Conservation (phyloP, 495 filamentous ascomycete species). For the Alectoria sarmentosa region DNA sequence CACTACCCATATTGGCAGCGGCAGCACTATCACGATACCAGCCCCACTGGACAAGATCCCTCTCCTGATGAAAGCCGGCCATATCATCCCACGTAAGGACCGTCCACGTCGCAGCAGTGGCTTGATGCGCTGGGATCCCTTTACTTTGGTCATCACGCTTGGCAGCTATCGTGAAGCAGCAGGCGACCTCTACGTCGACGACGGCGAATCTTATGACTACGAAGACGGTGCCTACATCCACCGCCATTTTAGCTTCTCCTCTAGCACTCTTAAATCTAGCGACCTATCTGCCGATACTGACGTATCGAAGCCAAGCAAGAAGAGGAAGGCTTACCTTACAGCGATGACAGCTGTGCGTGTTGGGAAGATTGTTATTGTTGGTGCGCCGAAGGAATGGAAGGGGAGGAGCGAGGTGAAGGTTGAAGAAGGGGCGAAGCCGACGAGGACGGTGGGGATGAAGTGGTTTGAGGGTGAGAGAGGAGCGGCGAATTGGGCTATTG, state of each 20-base stretch:
- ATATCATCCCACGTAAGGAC: constrained; percentile 86
- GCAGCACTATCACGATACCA: constrained; percentile 57
- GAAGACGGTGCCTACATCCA: constrained; percentile 80
- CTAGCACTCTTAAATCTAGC: constrained; percentile 42
- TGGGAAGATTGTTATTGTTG: constrained; percentile 76
- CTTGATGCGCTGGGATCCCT: constrained; percentile 90
- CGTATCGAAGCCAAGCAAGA: constrained; percentile 46
- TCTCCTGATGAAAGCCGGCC: constrained; percentile 82
- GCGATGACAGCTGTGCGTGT: constrained; percentile 67
- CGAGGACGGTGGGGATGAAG: constrained; percentile 47
- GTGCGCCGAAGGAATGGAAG: constrained; percentile 66
- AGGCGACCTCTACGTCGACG: constrained; percentile 83
- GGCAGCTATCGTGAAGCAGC: constrained; percentile 60
- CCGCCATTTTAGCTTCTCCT: constrained; percentile 55
- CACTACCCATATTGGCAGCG: constrained; percentile 58
- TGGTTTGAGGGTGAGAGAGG: constrained; percentile 52
- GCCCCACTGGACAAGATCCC: constrained; percentile 83
- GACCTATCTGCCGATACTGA: constrained; percentile 44
- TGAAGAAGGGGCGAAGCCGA: constrained; percentile 55
- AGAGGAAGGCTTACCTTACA: constrained; percentile 68
- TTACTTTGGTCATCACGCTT: constrained; percentile 80
- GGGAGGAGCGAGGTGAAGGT: constrained; percentile 59
- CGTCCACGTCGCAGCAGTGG: constrained; percentile 74
- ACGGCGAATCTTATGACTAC: constrained; percentile 89
- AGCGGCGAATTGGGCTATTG: constrained; percentile 70